Percentiles rank a stretch among this genome's conserved stretches.
Evolutionary conservation across 768 basidiomycete genomes (phyloP).

Genomic region (Hydnum rufescens): DNA sequence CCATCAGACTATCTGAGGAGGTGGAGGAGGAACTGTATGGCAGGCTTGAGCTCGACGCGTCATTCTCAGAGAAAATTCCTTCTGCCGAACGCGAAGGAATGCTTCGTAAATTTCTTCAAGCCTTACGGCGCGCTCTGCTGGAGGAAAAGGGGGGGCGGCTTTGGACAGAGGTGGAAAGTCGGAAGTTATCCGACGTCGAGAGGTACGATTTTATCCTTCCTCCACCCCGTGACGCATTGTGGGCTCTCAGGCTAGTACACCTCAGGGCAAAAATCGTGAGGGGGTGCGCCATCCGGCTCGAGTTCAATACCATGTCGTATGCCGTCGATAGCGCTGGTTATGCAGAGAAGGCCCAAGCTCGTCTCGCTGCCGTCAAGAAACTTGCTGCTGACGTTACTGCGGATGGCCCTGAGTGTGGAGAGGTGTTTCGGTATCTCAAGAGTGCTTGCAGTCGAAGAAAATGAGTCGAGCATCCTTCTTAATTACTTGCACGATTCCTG

Average conservation of each 20-base stretch:
- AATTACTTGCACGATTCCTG: too few relatives aligned
- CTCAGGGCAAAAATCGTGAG: constrained; percentile 26
- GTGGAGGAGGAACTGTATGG: neutral
- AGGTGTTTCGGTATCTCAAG: too few relatives aligned
- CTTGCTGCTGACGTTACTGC: too few relatives aligned
- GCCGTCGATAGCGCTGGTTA: constrained; percentile 32
- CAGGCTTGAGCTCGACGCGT: neutral
- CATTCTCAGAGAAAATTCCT: neutral
- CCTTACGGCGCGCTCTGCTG: constrained; percentile 16
- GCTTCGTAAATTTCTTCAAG: neutral
- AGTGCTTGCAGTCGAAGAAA: too few relatives aligned
- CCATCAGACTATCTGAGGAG: neutral
- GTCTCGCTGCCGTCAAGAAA: constrained; percentile 20
- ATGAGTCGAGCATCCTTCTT: too few relatives aligned
- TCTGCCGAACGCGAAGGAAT: neutral
- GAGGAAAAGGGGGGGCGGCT: constrained; percentile 17
- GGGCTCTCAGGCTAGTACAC: neutral
- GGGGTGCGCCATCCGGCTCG: constrained; percentile 26
- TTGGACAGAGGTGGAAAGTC: neutral
- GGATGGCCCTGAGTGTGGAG: too few relatives aligned
- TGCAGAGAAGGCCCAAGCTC: constrained; percentile 18
- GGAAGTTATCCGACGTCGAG: too few relatives aligned
- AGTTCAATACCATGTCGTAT: constrained; percentile 29
- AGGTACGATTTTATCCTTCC: too few relatives aligned
- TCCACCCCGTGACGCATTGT: too few relatives aligned